phyloP scores from a whole-genome alignment of 176 grass and related monocot genomes.

The Alopecurus myosuroides region DNA sequence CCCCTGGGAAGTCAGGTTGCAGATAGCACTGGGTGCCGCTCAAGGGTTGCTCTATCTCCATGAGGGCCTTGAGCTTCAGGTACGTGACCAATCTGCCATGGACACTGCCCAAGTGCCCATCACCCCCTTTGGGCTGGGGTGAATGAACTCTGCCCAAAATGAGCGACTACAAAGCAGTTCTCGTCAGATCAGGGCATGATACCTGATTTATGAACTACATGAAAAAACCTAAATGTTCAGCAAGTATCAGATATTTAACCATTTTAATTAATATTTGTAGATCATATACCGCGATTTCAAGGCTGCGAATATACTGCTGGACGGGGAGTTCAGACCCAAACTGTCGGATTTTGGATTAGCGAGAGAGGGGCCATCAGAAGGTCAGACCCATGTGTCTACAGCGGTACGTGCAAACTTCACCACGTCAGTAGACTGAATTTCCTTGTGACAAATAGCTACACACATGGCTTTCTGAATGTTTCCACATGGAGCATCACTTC shows the following conservation, averaged over 20 bases:
- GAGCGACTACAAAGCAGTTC: not conserved
- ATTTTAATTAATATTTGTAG: not conserved
- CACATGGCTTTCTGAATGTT: not conserved
- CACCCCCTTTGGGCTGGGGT: not conserved
- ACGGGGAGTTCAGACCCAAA: constrained; percentile 66
- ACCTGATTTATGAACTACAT: not conserved
- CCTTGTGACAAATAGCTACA: not conserved
- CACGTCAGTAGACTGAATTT: not conserved
- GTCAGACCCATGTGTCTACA: constrained; percentile 71
- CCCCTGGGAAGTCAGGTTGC: constrained; percentile 57
- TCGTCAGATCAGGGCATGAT: not conserved
- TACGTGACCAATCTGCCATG: not conserved
- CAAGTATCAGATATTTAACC: not conserved
- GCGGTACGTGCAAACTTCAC: constrained; percentile 23
- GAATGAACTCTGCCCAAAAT: not conserved
- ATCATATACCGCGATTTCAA: constrained; percentile 85
- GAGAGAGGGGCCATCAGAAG: constrained; percentile 60
- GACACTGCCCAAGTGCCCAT: not conserved
- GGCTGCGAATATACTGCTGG: constrained; percentile 66
- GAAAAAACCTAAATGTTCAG: not conserved
- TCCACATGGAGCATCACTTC: not conserved
- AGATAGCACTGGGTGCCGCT: constrained; percentile 58
- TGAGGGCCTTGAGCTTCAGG: constrained; percentile 59
- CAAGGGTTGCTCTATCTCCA: constrained; percentile 64
- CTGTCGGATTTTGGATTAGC: constrained; percentile 71